phyloP scores from a whole-genome alignment of 2,329 filamentous ascomycete genomes.

The Macrophomina pseudophaseolina region DNA sequence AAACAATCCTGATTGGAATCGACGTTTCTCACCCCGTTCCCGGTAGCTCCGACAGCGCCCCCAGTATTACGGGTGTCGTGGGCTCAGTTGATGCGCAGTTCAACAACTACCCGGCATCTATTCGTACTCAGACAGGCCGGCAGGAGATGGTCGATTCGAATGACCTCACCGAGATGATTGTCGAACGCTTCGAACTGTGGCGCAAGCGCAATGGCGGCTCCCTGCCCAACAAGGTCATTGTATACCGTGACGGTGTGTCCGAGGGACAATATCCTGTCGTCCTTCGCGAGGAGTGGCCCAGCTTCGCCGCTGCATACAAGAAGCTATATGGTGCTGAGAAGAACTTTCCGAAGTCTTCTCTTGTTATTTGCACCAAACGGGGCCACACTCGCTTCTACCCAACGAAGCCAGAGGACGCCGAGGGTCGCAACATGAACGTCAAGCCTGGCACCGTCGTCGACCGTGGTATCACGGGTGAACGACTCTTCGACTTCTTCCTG shows the following conservation, averaged over 20 bases:
- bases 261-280: slow-evolving; percentile 79
- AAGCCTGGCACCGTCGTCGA: slow-evolving; percentile 80
- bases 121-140: slow-evolving; percentile 66
- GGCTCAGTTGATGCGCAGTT: slow-evolving; percentile 71
- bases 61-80: slow-evolving; percentile 80
- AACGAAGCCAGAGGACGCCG: slow-evolving; percentile 47
- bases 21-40: slow-evolving; percentile 88
- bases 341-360: slow-evolving; percentile 44
- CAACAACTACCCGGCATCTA: slow-evolving; percentile 75
- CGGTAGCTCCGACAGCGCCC: slow-evolving; percentile 61
- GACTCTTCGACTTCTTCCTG: slow-evolving; percentile 78
- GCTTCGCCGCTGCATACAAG: slow-evolving; percentile 67
- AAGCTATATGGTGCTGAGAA: slow-evolving; percentile 57
- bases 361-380: slow-evolving; percentile 83
- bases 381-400: slow-evolving; percentile 89
- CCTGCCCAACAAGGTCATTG: slow-evolving; percentile 75
- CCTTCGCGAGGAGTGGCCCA: slow-evolving; percentile 68
- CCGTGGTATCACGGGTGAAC: slow-evolving; percentile 71
- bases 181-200: slow-evolving; percentile 69
- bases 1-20: slow-evolving; percentile 84
- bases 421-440: slow-evolving; percentile 65
- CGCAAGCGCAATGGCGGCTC: slow-evolving; percentile 55
- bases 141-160: slow-evolving; percentile 69
- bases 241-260: slow-evolving; percentile 88
- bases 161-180: slow-evolving; percentile 64